A percentile compares a stretch with the other conserved stretches of the same genome.
phyloP scores from a whole-genome alignment of 371 early-diverging fungal species.

The Saksenaea vasiformis region DNA sequence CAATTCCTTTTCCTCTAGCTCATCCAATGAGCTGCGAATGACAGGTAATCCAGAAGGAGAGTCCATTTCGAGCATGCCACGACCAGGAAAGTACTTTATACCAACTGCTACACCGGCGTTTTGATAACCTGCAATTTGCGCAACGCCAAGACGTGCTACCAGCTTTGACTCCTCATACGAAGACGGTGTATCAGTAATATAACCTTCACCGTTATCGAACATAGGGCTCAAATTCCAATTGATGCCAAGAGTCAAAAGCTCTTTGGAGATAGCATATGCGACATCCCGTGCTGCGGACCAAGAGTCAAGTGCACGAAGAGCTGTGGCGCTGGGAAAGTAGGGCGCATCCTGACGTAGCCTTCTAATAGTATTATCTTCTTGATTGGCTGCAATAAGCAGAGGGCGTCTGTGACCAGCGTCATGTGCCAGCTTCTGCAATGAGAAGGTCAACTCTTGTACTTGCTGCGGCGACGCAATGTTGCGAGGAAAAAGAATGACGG shows the following conservation, averaged over 20 bases:
- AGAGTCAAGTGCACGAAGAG: constrained; percentile 42
- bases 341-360: constrained; percentile 41
- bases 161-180: constrained; percentile 40
- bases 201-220: constrained; percentile 50
- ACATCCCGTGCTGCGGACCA: constrained; percentile 33
- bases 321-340: constrained; percentile 51
- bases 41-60: constrained; percentile 54
- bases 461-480: constrained; percentile 45
- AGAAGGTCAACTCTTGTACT: constrained; percentile 27
- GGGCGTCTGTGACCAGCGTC: constrained; percentile 46
- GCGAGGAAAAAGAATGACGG: constrained; percentile 49
- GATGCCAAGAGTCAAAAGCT: constrained; percentile 41
- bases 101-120: constrained; percentile 32
- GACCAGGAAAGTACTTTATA: constrained; percentile 53
- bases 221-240: constrained; percentile 54
- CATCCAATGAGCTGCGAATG: constrained; percentile 39
- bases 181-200: constrained; percentile 50
- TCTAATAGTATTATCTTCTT: constrained; percentile 51
- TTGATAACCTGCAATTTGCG: constrained; percentile 45
- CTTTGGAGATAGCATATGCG: constrained; percentile 35
- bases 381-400: constrained; percentile 47
- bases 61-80: constrained; percentile 53
- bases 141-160: constrained; percentile 37
- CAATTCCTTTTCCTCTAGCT: constrained; percentile 38
- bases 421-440: constrained; percentile 37